Conservation (phyloP, 148 eudicot genomes). For the Tetragonia tetragonoides region DNA sequence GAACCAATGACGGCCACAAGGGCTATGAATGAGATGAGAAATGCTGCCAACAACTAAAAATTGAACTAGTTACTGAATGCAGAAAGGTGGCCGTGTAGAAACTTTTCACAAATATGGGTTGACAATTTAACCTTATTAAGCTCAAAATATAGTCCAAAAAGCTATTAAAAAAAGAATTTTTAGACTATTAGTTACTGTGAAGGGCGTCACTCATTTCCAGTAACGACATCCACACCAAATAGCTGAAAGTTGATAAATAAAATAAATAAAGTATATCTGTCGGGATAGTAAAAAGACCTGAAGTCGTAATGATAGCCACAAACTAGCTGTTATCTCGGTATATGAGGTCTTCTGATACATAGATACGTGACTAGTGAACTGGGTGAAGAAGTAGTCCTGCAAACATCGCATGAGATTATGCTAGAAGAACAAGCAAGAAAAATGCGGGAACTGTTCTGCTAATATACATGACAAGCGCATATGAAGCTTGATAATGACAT, state of each 20-base stretch:
- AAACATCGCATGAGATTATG: slow-evolving; percentile 18
- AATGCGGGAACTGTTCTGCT: neutral
- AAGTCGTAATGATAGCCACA: slow-evolving; percentile 97
- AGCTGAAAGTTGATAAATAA: neutral
- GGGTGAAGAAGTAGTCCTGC: slow-evolving; percentile 75
- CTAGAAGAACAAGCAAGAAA: neutral
- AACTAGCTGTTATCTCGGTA: slow-evolving; percentile 82
- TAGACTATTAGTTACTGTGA: slow-evolving; percentile 4
- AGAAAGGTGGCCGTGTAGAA: slow-evolving; percentile 3
- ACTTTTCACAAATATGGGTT: neutral
- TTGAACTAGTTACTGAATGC: slow-evolving; percentile 24
- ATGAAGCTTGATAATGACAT: slow-evolving; percentile 4
- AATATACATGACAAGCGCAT: neutral
- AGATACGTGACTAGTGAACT: slow-evolving; percentile 50
- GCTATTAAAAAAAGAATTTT: no score
- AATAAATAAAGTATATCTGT: neutral
- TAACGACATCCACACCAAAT: neutral
- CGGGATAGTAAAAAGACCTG: slow-evolving; percentile 48
- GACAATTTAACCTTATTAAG: neutral
- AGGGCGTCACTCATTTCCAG: neutral
- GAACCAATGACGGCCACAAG: slow-evolving; percentile 83
- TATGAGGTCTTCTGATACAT: slow-evolving; percentile 88
- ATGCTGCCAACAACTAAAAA: slow-evolving; percentile 79
- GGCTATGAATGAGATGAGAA: slow-evolving; percentile 76
- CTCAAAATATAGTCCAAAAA: neutral